These are phyloP conservation scores for Candida saitoana DNA, from an alignment of 805 yeast species.

Conservation along the genomic window DNA sequence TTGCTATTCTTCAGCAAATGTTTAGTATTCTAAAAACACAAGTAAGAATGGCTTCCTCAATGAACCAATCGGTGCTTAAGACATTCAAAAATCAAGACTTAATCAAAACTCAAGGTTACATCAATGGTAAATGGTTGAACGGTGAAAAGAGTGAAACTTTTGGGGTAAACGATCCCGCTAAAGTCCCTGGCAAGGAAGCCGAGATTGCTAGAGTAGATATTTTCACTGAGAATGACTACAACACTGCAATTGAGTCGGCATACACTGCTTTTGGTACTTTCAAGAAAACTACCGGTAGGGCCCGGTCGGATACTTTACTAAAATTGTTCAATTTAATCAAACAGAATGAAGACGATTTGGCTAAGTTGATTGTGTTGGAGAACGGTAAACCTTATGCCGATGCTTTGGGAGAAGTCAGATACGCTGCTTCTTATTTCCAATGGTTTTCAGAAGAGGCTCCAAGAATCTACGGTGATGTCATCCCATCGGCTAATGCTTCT, in stretches of 20 bases:
- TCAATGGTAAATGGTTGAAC: slow-evolving; percentile 73
- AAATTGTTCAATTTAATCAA: slow-evolving; percentile 51
- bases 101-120: slow-evolving; percentile 54
- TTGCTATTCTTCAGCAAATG: not conserved
- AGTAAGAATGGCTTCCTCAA: slow-evolving; percentile 5
- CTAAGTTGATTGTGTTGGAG: slow-evolving; percentile 59
- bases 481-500: slow-evolving; percentile 48
- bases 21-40: not conserved
- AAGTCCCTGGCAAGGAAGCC: slow-evolving; percentile 31
- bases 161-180: slow-evolving; percentile 74
- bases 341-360: slow-evolving; percentile 62
- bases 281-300: slow-evolving; percentile 52
- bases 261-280: slow-evolving; percentile 48
- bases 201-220: slow-evolving; percentile 55
- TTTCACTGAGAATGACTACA: slow-evolving; percentile 42
- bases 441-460: slow-evolving; percentile 90
- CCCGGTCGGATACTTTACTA: slow-evolving; percentile 50
- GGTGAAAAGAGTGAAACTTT: slow-evolving; percentile 45
- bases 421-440: slow-evolving; percentile 74
- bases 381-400: slow-evolving; percentile 73
- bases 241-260: slow-evolving; percentile 55
- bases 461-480: slow-evolving; percentile 60
- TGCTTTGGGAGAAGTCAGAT: slow-evolving; percentile 64
- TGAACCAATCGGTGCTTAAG: slow-evolving; percentile 2
- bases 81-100: slow-evolving; percentile 46